These are phyloP conservation scores for Ascochyta lentis DNA, from an alignment of 2,329 filamentous ascomycete genomes.

Conservation along the genomic window DNA sequence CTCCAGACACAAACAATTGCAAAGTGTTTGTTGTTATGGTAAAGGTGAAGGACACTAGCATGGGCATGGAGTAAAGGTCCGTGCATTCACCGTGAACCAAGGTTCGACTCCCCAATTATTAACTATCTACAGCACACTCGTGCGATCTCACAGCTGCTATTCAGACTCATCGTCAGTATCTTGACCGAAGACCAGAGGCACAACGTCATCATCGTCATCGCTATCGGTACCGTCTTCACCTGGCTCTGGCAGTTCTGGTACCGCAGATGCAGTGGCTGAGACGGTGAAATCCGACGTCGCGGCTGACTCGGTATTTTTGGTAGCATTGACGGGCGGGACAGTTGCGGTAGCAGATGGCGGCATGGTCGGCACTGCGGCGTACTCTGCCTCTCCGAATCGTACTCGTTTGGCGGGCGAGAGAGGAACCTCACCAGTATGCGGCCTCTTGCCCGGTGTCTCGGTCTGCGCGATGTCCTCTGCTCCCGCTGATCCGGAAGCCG, in stretches of 20 bases:
- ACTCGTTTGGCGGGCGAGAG: slow-evolving; percentile 41
- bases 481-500: background rate
- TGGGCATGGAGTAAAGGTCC: background rate
- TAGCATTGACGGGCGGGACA: background rate
- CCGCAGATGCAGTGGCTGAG: slow-evolving; percentile 23
- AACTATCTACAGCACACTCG: background rate
- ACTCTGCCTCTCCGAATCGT: slow-evolving; percentile 24
- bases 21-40: background rate
- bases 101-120: background rate
- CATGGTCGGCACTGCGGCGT: slow-evolving; percentile 6
- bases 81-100: slow-evolving; percentile 7
- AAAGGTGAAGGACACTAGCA: background rate
- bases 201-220: slow-evolving; percentile 38
- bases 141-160: background rate
- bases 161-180: slow-evolving; percentile 48
- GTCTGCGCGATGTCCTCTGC: slow-evolving; percentile 2
- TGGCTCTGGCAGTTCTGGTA: slow-evolving; percentile 26
- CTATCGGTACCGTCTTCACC: slow-evolving; percentile 19
- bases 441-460: slow-evolving; percentile 30
- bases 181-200: slow-evolving; percentile 43
- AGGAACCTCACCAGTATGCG: slow-evolving; percentile 27
- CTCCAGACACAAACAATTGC: background rate
- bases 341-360: slow-evolving; percentile 3
- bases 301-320: slow-evolving; percentile 5
- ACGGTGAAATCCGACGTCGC: slow-evolving; percentile 26